phyloP scores from a whole-genome alignment of 306 rosid genomes.

The Castanea sativa region DNA sequence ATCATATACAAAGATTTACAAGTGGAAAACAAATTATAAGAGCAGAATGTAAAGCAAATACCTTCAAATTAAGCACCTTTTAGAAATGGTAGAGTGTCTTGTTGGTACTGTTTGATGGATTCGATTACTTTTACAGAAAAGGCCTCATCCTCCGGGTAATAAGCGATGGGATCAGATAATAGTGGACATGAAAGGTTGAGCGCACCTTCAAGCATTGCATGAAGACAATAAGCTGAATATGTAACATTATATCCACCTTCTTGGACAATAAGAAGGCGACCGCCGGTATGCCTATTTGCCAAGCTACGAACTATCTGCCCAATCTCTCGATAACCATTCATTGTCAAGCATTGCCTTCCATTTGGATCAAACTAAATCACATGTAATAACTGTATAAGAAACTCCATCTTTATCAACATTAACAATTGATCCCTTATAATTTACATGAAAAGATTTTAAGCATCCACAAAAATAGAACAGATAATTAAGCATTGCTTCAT shows the following conservation, averaged over 20 bases:
- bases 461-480: background rate
- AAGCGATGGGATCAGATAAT: conserved; percentile 59
- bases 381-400: conserved; percentile 3
- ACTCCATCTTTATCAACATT: background rate
- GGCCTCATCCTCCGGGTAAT: conserved; percentile 75
- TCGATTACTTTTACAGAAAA: conserved; percentile 54
- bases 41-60: background rate
- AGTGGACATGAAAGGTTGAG: conserved; percentile 60
- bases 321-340: conserved; percentile 74
- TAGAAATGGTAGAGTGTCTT: conserved; percentile 43
- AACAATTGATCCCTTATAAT: background rate
- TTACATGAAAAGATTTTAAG: background rate
- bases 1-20: background rate
- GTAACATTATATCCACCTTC: conserved; percentile 96
- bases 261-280: conserved; percentile 72
- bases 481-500: background rate
- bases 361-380: conserved; percentile 81
- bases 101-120: conserved; percentile 48
- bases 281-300: conserved; percentile 40
- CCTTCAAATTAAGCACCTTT: conserved; percentile 26
- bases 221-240: conserved; percentile 88
- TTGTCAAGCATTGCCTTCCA: conserved; percentile 94
- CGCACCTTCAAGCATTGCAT: conserved; percentile 88
- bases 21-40: background rate
- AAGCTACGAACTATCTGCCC: conserved; percentile 45